A percentile compares a stretch with the other conserved stretches of the same genome.
These are phyloP conservation scores for Hypoxylon fuscum DNA, from an alignment of 495 filamentous ascomycete species.

Conservation along the genomic window DNA sequence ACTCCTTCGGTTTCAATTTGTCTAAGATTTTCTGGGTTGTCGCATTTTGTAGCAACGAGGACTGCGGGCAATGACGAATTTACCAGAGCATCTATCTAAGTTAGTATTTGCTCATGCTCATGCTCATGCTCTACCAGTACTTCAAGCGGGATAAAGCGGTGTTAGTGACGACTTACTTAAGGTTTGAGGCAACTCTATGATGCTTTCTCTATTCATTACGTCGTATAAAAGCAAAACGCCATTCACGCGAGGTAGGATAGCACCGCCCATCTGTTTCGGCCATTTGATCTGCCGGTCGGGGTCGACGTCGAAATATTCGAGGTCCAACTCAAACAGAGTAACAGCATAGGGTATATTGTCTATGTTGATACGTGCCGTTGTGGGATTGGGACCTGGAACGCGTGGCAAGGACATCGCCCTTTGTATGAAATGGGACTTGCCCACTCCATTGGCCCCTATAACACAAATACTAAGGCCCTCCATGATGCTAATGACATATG, in stretches of 20 bases:
- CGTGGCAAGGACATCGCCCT: slow-evolving; percentile 75
- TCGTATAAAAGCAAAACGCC: slow-evolving; percentile 88
- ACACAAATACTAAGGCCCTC: slow-evolving; percentile 85
- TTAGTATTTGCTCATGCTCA: slow-evolving; percentile 18
- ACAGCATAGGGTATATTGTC: slow-evolving; percentile 81
- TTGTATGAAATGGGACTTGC: slow-evolving; percentile 91
- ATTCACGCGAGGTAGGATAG: slow-evolving; percentile 76
- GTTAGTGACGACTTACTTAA: slow-evolving; percentile 67
- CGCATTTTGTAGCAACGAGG: slow-evolving; percentile 87
- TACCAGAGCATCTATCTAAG: slow-evolving; percentile 69
- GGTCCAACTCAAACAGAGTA: slow-evolving; percentile 79
- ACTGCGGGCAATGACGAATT: slow-evolving; percentile 74
- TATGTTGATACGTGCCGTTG: slow-evolving; percentile 75
- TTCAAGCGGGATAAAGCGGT: slow-evolving; percentile 5
- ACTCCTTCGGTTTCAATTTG: slow-evolving; percentile 68
- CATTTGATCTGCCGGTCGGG: slow-evolving; percentile 75
- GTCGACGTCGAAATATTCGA: slow-evolving; percentile 72
- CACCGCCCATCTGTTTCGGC: slow-evolving; percentile 76
- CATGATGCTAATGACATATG: slow-evolving; percentile 46
- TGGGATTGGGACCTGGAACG: slow-evolving; percentile 62
- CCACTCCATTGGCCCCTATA: slow-evolving; percentile 79
- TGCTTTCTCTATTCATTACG: slow-evolving; percentile 76
- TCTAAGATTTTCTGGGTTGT: slow-evolving; percentile 67
- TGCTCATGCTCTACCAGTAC: slow-evolving; percentile 21
- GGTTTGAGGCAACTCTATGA: slow-evolving; percentile 70